Evolutionary conservation across 352 stramenopile genomes (phyloP), one percentile per base, ranked within the genome.

Genomic region (Saprolegnia parasitica): DNA sequence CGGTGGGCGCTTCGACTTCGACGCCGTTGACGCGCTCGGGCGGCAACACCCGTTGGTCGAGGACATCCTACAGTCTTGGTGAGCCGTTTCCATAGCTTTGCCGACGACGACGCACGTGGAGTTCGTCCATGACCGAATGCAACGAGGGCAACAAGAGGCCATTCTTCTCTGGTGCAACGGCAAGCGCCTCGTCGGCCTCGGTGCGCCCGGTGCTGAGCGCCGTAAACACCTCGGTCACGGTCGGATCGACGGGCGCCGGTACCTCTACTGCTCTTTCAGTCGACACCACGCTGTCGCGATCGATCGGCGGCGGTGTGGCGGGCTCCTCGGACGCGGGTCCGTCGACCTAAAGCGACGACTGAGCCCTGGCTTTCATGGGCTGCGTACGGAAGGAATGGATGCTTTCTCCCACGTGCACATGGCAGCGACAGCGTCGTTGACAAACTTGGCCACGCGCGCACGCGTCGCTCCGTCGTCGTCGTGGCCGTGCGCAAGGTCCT

Each of bases 21-120:
- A 50, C n/a, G 26, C 58, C 58, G 10, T 67, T 49, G 1, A 67
- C 58, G 24, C 40, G 58, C 26, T 67, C 58, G 37, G 49, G 20
- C 15, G 58, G 58, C 23, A 56, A 42, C 13, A 42, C 37, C 29
- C 58, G 40, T 6, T 42, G 58, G 15, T 29, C 58, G 1, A 67
- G 23, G n/a, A 67, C 58, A 40, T 56, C 58, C 58, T 67, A 67
- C 10, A n/a, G 11, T 29, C 8, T 16, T 9, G 6, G 16, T 56
- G 20, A 39, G 52, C 21, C 24, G n/a, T 21, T n/a, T n/a, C 40
- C n/a, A 50, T 20, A 24, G 37, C 56, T 49, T 10, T 49, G 13
- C 11, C 42, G 8, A n/a, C 13, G 42, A 49, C 11, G 4, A 49
- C 32, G 46, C 40, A 67, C 58, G 13, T 67, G 37, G 11, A 67